Evolutionary conservation across 768 basidiomycete genomes (phyloP), one percentile per base, ranked within the genome.

Genomic region (Cystobasidium tubakii): DNA sequence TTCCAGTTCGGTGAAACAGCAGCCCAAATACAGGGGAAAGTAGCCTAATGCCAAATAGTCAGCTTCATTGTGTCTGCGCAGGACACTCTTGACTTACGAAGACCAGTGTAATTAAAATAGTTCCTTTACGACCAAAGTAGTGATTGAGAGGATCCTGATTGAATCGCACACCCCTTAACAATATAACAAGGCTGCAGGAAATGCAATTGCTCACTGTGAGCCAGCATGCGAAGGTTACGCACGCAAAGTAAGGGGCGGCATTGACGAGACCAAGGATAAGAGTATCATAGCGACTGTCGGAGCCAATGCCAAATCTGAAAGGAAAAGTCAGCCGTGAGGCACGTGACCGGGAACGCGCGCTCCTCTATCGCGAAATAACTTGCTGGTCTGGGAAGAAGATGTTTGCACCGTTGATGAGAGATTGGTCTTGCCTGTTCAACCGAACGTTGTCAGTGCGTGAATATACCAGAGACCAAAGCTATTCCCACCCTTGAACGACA

Each of bases 401-500:
- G 34, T 74, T 66, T 10, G 46, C 73, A 34, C 25, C 46, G 17
- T 42, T 71, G n/a, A 55, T 66, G 23, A 66, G 66, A 1, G 73
- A 74, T 36, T 54, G 66, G 42, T 63, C 63, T 42, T 42, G 63
- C 15, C 62, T 42, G 84, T 1, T 79, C 64, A 1, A 86, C 85
- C 79, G n/a, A n/a, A n/a, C n/a, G n/a, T n/a, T n/a, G n/a, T n/a
- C n/a, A n/a, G n/a, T n/a, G n/a, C n/a, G n/a, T n/a, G n/a, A n/a
- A n/a, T n/a, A n/a, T n/a, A n/a, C n/a, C n/a, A n/a, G n/a, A n/a
- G n/a, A n/a, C n/a, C n/a, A n/a, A n/a, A n/a, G n/a, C n/a, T n/a
- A n/a, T n/a, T n/a, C 87, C 87, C 86, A 86, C 23, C 76, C 74
- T 74, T 91, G 90, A 21, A 90, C 89, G 62, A 88, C 88, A 4